Percentiles rank a stretch among this genome's conserved stretches.
Conservation (phyloP, 257 asterid genomes). For the Solanum pennellii region DNA sequence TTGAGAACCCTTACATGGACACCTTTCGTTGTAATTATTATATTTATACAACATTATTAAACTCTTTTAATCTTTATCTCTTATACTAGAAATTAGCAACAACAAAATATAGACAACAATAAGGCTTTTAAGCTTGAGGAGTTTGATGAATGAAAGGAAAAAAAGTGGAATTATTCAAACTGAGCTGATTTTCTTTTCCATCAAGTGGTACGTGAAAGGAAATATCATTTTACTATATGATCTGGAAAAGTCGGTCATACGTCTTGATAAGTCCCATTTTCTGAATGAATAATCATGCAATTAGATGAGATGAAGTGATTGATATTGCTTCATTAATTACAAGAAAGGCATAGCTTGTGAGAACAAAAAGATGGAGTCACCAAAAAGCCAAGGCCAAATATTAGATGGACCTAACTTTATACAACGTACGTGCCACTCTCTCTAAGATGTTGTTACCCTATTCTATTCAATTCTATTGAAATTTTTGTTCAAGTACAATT, state of each 20-base stretch:
- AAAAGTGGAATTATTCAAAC: background rate
- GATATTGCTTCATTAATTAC: background rate
- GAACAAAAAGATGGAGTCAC: constrained; percentile 3
- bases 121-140: background rate
- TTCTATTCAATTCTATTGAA: background rate
- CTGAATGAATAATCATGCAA: background rate
- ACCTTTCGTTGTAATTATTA: background rate
- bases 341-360: background rate
- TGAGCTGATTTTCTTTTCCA: background rate
- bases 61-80: background rate
- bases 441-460: background rate
- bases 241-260: background rate
- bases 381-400: background rate
- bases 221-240: background rate
- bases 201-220: background rate
- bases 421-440: background rate
- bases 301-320: background rate
- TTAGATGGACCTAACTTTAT: constrained; percentile 27
- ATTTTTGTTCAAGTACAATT: background rate
- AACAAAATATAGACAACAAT: background rate
- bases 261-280: background rate
- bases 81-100: background rate
- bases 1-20: background rate
- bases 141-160: background rate
- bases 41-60: background rate